phyloP scores from a whole-genome alignment of 2,329 filamentous ascomycete species.

The Ceratocystis albifundus region DNA sequence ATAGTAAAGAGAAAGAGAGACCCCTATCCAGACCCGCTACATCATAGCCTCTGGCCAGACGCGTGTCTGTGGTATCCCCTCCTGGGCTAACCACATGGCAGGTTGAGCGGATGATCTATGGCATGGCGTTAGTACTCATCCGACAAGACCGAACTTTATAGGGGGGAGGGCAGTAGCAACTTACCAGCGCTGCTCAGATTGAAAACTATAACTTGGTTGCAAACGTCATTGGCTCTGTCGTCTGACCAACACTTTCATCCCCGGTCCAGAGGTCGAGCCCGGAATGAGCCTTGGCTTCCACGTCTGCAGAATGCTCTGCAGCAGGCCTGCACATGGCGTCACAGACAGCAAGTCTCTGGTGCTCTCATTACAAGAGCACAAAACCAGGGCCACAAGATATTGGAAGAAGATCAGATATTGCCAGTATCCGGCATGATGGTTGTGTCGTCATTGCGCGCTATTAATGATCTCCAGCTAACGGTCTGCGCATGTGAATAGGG shows the following conservation, averaged over 20 bases:
- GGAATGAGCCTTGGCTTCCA: conserved; percentile 15
- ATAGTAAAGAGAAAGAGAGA: background rate
- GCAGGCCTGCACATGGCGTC: conserved; percentile 8
- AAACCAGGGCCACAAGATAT: background rate
- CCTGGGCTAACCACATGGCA: background rate
- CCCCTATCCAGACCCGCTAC: background rate
- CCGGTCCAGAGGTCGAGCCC: background rate
- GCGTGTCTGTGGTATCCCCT: conserved; percentile 11
- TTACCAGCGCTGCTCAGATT: conserved; percentile 39
- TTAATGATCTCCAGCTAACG: background rate
- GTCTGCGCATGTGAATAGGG: background rate
- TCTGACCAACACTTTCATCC: background rate
- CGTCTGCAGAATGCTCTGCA: background rate
- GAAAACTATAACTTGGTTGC: conserved; percentile 39
- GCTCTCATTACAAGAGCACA: background rate
- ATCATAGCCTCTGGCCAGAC: background rate
- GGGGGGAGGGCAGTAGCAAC: background rate
- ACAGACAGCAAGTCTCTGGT: background rate
- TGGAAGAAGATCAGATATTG: background rate
- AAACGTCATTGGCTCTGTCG: conserved; percentile 26
- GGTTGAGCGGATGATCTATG: background rate
- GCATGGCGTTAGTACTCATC: too few species aligned
- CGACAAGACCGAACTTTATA: background rate
- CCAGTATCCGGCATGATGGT: conserved; percentile 8
- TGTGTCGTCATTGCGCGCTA: conserved; percentile 12